These are phyloP conservation scores for Fraxinus anomala DNA, from an alignment of 257 asterid genomes.

Conservation along the genomic window DNA sequence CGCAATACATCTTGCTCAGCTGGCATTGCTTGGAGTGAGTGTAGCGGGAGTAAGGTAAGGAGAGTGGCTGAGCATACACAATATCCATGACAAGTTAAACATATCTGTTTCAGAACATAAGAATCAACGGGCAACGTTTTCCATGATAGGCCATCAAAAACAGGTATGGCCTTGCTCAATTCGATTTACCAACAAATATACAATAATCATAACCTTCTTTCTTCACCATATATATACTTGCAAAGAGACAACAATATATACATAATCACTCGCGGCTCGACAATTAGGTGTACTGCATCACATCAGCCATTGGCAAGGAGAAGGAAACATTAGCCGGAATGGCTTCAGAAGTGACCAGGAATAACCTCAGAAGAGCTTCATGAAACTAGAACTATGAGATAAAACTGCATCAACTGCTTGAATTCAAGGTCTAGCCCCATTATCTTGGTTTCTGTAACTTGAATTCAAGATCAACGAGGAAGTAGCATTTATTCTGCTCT, in stretches of 20 bases:
- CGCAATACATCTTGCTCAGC: neutral
- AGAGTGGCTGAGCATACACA: too few relatives aligned
- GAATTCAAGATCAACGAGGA: constrained; percentile 51
- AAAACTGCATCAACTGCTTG: neutral
- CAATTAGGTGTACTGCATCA: neutral
- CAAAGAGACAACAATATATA: neutral
- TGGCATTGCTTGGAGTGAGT: neutral
- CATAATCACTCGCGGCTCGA: neutral
- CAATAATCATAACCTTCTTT: too few relatives aligned
- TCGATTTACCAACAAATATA: too few relatives aligned
- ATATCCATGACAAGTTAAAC: too few relatives aligned
- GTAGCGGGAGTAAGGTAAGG: neutral
- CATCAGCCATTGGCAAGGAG: neutral
- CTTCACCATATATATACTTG: neutral
- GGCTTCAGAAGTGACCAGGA: neutral
- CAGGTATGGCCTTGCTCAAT: neutral
- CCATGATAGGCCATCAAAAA: neutral
- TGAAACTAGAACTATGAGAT: neutral
- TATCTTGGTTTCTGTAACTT: constrained; percentile 26
- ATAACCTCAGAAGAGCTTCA: neutral
- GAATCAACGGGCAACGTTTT: too few relatives aligned
- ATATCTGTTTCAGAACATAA: too few relatives aligned
- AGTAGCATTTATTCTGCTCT: constrained; percentile 49
- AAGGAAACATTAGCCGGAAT: neutral
- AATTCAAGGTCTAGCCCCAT: too few relatives aligned